phyloP scores from a whole-genome alignment of 176 grass and related monocot species.

The Secale cereale region DNA sequence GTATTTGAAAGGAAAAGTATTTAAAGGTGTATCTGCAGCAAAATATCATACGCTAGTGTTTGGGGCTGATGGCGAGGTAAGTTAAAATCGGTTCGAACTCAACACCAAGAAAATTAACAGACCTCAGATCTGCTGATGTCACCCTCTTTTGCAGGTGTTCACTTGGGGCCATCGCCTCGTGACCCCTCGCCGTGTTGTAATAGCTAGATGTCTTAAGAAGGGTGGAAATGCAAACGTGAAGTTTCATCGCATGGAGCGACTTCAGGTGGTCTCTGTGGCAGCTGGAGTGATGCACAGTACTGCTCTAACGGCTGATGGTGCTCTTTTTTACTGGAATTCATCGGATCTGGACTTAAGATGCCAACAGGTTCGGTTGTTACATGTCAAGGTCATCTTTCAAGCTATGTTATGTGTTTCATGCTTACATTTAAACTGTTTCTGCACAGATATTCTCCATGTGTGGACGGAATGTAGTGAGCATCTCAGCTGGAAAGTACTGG shows the following conservation, averaged over 20 bases:
- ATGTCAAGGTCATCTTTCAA: slow-evolving; percentile 25
- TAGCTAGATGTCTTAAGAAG: slow-evolving; percentile 85
- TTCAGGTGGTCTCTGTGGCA: slow-evolving; percentile 83
- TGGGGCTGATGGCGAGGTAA: slow-evolving; percentile 89
- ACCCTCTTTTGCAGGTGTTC: slow-evolving; percentile 60
- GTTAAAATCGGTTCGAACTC: slow-evolving; percentile 2
- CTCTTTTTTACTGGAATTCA: slow-evolving; percentile 92
- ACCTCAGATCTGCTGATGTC: neutral
- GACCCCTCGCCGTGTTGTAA: slow-evolving; percentile 82
- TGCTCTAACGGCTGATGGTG: slow-evolving; percentile 81
- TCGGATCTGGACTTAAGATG: slow-evolving; percentile 95
- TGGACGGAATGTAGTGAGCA: slow-evolving; percentile 63
- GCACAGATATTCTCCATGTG: slow-evolving; percentile 81
- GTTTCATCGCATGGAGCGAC: slow-evolving; percentile 82
- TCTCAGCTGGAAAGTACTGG: slow-evolving; percentile 98
- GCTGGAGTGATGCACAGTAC: slow-evolving; percentile 83
- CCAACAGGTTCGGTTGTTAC: slow-evolving; percentile 70
- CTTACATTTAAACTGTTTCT: slow-evolving; percentile 16
- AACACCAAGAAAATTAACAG: slow-evolving; percentile 21
- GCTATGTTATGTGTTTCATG: slow-evolving; percentile 2
- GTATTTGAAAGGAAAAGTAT: slow-evolving; percentile 91
- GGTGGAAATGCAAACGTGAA: slow-evolving; percentile 87
- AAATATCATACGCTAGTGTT: slow-evolving; percentile 90
- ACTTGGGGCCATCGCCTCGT: slow-evolving; percentile 96
- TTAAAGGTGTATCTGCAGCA: slow-evolving; percentile 77